Base-by-base conservation (phyloP, 257 asterid species). In the Fraxinus excelsior region DNA sequence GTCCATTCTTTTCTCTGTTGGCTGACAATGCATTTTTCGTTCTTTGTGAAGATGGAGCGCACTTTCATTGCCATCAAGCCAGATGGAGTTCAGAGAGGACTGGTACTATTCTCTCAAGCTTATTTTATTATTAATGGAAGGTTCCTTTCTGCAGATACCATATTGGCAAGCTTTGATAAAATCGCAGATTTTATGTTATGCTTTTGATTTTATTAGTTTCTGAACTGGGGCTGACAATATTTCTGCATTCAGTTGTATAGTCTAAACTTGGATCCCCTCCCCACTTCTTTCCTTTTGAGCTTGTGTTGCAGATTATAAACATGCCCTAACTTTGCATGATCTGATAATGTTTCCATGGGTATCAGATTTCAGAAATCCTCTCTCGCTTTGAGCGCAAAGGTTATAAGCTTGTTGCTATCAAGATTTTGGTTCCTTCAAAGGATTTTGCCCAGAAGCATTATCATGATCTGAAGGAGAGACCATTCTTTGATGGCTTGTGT, bases 41-140 rank as follows among this genome's bases (percentile, higher is more conserved):
- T 51, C 79, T 38, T 81, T 74, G 56, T 75, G 64, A 53, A 96
- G 99, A 71, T 88, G 92, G 99, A 96, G 86, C 90, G 92, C 51
- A 90, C 97, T 75, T 96, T 96, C 77, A 96, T 96, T 70, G 98
- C 99, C 82, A 96, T 96, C 88, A 96, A 96, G 89, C 98, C 99
- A 10, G 99, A 93, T 87, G 99, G 99, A 79, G 98, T 93, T 72
- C 99, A 96, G 79, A 91, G 99, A 84, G 99, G 97, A 74, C 81
- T 96, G 99, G 99, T 96, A 93, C n/a, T 80, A 0, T 74, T 71
- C 79, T 37, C 23, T 44, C 56, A 7, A 70, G 56, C 72, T 12
- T 40, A 58, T 44, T 56, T 80, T 71, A 16, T 49, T 67, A 28
- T 60, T 42, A 58, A 10, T 25, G 21, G 40, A 65, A 21, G 58